These are phyloP conservation scores for Barbarea vulgaris DNA, from an alignment of 345 rosid species.

Conservation along the genomic window DNA sequence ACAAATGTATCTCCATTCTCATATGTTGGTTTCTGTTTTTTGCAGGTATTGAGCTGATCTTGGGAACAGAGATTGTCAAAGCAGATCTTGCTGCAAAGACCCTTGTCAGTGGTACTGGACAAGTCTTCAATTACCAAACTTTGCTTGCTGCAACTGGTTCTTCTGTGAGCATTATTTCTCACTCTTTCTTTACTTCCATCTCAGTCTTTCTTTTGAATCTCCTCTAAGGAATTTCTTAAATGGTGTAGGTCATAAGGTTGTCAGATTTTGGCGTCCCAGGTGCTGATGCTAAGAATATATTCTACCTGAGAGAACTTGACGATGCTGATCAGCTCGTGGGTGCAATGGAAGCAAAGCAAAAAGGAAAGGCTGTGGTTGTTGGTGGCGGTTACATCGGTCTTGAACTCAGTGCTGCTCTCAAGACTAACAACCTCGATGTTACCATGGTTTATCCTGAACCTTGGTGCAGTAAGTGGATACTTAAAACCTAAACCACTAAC, in stretches of 20 bases:
- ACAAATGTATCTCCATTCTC: neutral
- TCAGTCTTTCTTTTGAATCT: neutral
- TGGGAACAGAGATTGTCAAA: conserved; percentile 75
- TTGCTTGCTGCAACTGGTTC: conserved; percentile 91
- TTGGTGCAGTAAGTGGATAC: conserved; percentile 45
- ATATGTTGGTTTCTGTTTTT: neutral
- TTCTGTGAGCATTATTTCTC: conserved; percentile 28
- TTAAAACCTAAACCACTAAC: neutral
- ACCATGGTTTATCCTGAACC: conserved; percentile 69
- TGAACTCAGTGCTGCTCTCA: conserved; percentile 86
- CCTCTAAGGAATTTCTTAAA: neutral
- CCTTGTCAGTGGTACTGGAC: conserved; percentile 65
- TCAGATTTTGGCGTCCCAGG: conserved; percentile 45
- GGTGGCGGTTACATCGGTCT: conserved; percentile 99
- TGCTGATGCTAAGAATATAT: conserved; percentile 46
- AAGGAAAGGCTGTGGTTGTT: conserved; percentile 83
- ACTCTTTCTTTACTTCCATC: neutral
- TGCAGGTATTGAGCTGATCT: conserved; percentile 74
- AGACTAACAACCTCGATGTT: conserved; percentile 67
- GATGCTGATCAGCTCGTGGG: conserved; percentile 40
- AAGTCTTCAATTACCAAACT: conserved; percentile 63
- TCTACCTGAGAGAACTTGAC: conserved; percentile 37
- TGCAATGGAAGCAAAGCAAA: conserved; percentile 46
- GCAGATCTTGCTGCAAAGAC: conserved; percentile 78
- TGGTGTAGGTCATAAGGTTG: conserved; percentile 51